Conservation (phyloP, 2,329 filamentous ascomycete species). For the Colletotrichum echinochloae region DNA sequence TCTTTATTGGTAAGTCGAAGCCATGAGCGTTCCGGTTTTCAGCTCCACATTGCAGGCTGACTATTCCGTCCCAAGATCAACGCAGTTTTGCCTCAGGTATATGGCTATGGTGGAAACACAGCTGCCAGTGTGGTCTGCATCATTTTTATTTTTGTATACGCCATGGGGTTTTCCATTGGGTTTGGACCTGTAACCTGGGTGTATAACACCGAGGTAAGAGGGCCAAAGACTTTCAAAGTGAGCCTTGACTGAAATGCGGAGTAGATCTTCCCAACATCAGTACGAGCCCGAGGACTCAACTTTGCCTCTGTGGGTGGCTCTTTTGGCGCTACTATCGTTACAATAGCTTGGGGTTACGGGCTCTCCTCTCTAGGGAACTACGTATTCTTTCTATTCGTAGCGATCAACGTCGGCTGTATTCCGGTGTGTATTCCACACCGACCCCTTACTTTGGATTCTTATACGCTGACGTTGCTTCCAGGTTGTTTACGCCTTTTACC, state of each 20-base stretch:
- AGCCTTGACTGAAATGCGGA: neutral
- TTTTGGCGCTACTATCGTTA: conserved; percentile 66
- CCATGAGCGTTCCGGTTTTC: neutral
- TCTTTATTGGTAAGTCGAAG: conserved; percentile 61
- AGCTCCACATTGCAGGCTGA: neutral
- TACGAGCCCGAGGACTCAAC: conserved; percentile 68
- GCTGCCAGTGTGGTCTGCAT: conserved; percentile 64
- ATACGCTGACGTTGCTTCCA: conserved; percentile 31
- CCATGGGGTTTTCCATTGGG: conserved; percentile 68
- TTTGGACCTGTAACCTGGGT: conserved; percentile 70
- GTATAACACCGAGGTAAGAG: conserved; percentile 66
- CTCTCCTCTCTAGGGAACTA: conserved; percentile 61
- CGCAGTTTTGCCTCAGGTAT: conserved; percentile 62
- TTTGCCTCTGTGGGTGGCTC: conserved; percentile 66
- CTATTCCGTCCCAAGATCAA: conserved; percentile 58
- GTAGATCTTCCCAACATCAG: conserved; percentile 68
- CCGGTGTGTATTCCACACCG: conserved; percentile 48
- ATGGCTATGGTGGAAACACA: conserved; percentile 61
- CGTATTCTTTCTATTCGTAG: conserved; percentile 70
- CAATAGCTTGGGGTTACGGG: conserved; percentile 68
- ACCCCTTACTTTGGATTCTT: too few species aligned
- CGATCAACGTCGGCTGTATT: conserved; percentile 61
- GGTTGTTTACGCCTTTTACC: conserved; percentile 57
- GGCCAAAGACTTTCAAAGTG: neutral
- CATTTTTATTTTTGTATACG: conserved; percentile 69